A percentile compares a stretch with the other conserved stretches of the same genome.
phyloP scores from a whole-genome alignment of 495 filamentous ascomycete genomes.

The Tuber aestivum region DNA sequence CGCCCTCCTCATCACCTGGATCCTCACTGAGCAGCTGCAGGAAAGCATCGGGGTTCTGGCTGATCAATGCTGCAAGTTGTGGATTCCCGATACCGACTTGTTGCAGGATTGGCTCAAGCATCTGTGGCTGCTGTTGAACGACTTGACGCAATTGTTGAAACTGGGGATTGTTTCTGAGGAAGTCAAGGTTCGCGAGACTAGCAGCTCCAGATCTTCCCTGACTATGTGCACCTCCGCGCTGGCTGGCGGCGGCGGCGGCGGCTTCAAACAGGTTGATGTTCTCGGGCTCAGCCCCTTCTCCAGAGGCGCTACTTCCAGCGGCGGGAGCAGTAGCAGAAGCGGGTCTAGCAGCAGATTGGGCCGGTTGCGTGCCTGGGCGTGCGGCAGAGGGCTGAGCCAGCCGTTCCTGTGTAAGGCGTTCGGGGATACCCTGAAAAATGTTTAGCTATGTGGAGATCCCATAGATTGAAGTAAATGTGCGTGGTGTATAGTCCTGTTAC shows the following conservation, averaged over 20 bases:
- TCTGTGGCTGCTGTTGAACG: conserved; percentile 92
- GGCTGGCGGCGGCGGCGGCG: conserved; percentile 52
- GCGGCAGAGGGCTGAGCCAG: conserved; percentile 48
- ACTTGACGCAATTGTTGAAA: conserved; percentile 97
- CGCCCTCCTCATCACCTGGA: conserved; percentile 51
- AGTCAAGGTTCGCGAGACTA: conserved; percentile 74
- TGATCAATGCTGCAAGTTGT: conserved; percentile 84
- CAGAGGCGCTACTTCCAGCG: conserved; percentile 42
- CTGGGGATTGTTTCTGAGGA: conserved; percentile 90
- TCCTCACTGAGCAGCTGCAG: conserved; percentile 80
- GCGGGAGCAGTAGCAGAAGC: conserved; percentile 40
- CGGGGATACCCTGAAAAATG: conserved; percentile 71
- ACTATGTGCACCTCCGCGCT: conserved; percentile 52
- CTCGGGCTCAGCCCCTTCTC: conserved; percentile 57
- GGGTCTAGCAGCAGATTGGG: conserved; percentile 44
- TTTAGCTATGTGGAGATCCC: not conserved
- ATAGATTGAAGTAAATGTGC: conserved; percentile 16
- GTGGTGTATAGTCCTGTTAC: conserved; percentile 39
- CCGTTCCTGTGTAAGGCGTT: conserved; percentile 67
- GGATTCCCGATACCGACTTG: conserved; percentile 95
- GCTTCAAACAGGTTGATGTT: conserved; percentile 91
- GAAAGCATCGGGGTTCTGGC: conserved; percentile 85
- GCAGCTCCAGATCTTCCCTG: conserved; percentile 50
- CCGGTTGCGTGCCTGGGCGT: conserved; percentile 45
- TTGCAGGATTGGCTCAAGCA: conserved; percentile 96